A percentile compares a stretch with the other conserved stretches of the same genome.
phyloP scores from a whole-genome alignment of 805 yeast genomes.

The Suhomyces emberorum region DNA sequence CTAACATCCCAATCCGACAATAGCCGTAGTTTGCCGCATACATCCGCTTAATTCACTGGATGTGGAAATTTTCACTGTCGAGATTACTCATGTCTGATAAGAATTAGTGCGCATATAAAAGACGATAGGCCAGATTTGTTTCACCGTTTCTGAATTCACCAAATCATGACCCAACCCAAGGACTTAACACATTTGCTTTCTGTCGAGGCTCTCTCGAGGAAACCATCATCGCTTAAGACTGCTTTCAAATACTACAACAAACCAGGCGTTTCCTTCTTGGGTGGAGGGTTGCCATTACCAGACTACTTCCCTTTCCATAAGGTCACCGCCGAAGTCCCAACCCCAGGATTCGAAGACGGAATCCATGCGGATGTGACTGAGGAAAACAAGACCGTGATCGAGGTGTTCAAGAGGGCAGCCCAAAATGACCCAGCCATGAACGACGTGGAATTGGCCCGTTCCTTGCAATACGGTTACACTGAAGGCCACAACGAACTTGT shows the following conservation, averaged over 20 bases:
- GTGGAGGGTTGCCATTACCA: slow-evolving; percentile 92
- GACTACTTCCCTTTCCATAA: slow-evolving; percentile 91
- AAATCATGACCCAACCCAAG: slow-evolving; percentile 43
- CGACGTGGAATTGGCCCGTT: slow-evolving; percentile 72
- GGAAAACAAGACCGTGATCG: slow-evolving; percentile 39
- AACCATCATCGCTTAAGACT: slow-evolving; percentile 74
- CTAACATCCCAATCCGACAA: no score
- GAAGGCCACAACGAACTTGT: slow-evolving; percentile 75
- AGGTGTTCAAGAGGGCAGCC: slow-evolving; percentile 35
- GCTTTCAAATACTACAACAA: slow-evolving; percentile 74
- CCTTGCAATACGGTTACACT: slow-evolving; percentile 91
- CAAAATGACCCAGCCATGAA: slow-evolving; percentile 17
- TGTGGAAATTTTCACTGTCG: neutral
- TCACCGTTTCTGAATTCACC: no score
- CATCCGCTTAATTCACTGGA: neutral
- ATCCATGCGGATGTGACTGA: slow-evolving; percentile 60
- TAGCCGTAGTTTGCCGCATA: neutral
- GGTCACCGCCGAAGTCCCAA: slow-evolving; percentile 65
- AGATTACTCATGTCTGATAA: neutral
- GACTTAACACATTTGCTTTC: slow-evolving; percentile 76
- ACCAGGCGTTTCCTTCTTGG: slow-evolving; percentile 82
- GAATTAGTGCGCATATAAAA: neutral
- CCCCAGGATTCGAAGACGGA: slow-evolving; percentile 77
- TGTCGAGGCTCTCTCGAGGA: slow-evolving; percentile 72
- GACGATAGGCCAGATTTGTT: no score